Base-by-base conservation (phyloP, 2,329 filamentous ascomycete species). In the Fusarium robinianum region DNA sequence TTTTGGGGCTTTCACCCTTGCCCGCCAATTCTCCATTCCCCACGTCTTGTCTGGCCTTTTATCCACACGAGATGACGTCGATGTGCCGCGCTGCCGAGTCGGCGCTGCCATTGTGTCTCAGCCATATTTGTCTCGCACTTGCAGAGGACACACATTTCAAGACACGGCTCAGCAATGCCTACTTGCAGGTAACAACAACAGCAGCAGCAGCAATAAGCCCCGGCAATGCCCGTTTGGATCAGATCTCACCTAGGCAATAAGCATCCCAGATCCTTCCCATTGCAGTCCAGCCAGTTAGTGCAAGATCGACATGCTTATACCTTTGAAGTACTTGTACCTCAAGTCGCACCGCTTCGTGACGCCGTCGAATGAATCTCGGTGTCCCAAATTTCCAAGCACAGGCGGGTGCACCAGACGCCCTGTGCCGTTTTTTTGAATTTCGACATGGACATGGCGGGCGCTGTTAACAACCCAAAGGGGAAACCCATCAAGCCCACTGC, bases 11-110 rank as follows among this genome's bases (percentile, higher is more conserved):
- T n/a, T n/a, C 43, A 37, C 44, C 32, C 47, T 45, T 37, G 30
- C n/a, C n/a, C n/a, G 14, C 34, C 33, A 33, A 44, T 41, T 49
- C 43, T 43, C 44, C 42, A 57, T 57, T 59, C 57, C 51, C 55
- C 55, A 55, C 53, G 41, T 25, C 24, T 23, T n/a, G n/a, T n/a
- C 18, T 43, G 33, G 25, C 26, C 36, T 44, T 38, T 34, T 48
- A 36, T 46, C 45, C 36, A 48, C n/a, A n/a, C 24, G 25, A 39
- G 40, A 60, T 61, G 58, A 61, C 58, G 58, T 61, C 49, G 57
- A 35, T 55, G 58, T 61, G 58, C 58, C 58, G 58, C 22, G 46
- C 23, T 60, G 51, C 58, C 58, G 58, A 56, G 51, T 42, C 51
- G 51, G 45, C 30, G 45, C 40, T 26, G 37, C 31, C 27, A 14